phyloP scores from a whole-genome alignment of 1,139 yeast genomes.

The Spencermartinsiella ligniputridi region DNA sequence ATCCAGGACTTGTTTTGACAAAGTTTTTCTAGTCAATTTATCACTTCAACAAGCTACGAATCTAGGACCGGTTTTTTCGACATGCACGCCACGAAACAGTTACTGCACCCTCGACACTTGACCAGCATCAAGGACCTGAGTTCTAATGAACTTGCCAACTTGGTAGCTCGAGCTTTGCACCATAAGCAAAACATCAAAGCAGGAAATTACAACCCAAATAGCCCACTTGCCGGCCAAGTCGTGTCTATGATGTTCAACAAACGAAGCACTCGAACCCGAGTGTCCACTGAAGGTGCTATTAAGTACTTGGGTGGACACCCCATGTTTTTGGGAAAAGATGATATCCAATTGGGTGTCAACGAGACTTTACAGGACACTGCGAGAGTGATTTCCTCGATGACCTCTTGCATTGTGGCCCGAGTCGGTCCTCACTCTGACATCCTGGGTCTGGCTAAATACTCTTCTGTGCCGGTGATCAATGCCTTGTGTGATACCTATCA shows the following conservation, averaged over 20 bases:
- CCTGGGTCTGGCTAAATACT: conserved; percentile 56
- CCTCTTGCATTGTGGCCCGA: conserved; percentile 92
- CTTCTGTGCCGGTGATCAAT: conserved; percentile 86
- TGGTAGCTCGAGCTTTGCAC: conserved; percentile 45
- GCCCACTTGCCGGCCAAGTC: conserved; percentile 65
- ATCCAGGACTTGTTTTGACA: too few species aligned
- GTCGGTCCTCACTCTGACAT: conserved; percentile 84
- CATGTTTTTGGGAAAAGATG: conserved; percentile 93
- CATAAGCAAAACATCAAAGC: conserved; percentile 30
- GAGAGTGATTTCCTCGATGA: conserved; percentile 88
- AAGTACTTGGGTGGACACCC: conserved; percentile 93
- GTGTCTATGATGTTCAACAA: conserved; percentile 82
- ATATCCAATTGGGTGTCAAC: conserved; percentile 90
- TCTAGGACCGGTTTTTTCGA: neutral
- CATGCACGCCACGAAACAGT: neutral
- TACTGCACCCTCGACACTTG: conserved; percentile 52
- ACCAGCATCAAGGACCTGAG: conserved; percentile 73
- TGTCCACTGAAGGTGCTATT: conserved; percentile 93
- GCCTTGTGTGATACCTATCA: conserved; percentile 90
- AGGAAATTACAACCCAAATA: conserved; percentile 29
- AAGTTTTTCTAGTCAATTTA: too few species aligned
- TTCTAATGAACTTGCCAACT: conserved; percentile 58
- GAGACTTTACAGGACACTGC: conserved; percentile 87
- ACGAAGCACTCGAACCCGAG: conserved; percentile 91
- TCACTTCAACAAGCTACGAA: too few species aligned